Base-by-base conservation (phyloP, 2,329 filamentous ascomycete genomes). In the Dactylonectria estremocensis region DNA sequence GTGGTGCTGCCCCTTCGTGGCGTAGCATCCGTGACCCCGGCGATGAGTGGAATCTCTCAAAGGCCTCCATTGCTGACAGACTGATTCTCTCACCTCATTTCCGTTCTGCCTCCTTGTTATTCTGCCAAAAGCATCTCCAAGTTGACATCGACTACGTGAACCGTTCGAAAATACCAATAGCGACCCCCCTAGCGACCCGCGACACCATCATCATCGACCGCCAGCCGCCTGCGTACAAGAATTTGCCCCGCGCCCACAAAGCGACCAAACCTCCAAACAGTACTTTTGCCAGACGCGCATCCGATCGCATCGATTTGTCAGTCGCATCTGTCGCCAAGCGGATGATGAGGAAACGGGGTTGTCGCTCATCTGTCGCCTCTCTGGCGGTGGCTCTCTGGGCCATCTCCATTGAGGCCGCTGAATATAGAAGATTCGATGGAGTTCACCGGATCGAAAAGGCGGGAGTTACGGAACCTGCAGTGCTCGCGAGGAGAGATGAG, bases 371-470 rank as follows among this genome's bases (percentile, higher is more conserved):
- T 63, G 64, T 70, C 63, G 66, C 55, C 62, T 68, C 58, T 20
- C 35, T 73, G n/a, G 48, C 74, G 50, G 65, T 56, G 53, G 72
- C 68, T 24, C 53, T 77, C 3, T 76, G 68, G 72, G 67, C 61
- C 43, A 64, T 61, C 55, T 61, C 54, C 53, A 55, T 71, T 28
- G 67, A 67, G 28, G 77, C 76, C n/a, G 68, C 69, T 35, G 77
- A 79, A 1, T 73, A 76, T 49, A 80, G 66, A 61, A 71, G 74
- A 60, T 62, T 70, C 20, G 79, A 80, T 63, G 78, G 77, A 6
- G 58, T 80, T 52, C 79, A 81, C 53, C 68, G 77, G 28, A 56
- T 79, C 31, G 74, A 75, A 62, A 81, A 80, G 59, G 67, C 73
- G 8, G 71, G 72, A 35, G 72, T 75, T 16, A 77, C 76, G 14